Evolutionary conservation across 768 basidiomycete genomes (phyloP), one percentile per base, ranked within the genome.

Genomic region (Lentinula detonsa): DNA sequence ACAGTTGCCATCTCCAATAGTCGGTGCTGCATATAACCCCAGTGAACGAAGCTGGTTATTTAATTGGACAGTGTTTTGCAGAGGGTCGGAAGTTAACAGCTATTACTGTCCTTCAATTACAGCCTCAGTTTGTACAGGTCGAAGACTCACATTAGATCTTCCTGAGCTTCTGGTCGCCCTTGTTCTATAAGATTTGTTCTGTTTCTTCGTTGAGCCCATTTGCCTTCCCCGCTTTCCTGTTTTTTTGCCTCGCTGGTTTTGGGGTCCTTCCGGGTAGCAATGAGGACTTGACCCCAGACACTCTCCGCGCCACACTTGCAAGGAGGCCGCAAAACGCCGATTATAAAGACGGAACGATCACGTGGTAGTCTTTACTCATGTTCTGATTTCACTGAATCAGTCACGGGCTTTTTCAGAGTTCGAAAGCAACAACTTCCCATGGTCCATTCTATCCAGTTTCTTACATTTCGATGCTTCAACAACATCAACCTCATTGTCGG

Each of bases 1-100:
- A 73, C 94, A 97, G 75, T 95, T 96, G 51, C 95, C 94, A 72
- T 96, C 91, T 55, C 92, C 93, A 46, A 92, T 73, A 16, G 91
- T 95, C 64, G 85, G 79, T 3, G 91, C 90, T n/a, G 93, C 88
- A 71, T 95, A 95, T 8, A 95, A 78, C 2, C 93, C 92, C 57
- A 93, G 76, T 5, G 85, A 79, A 53, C 85, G 83, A 42, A 96
- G 85, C 74, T 95, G 91, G 58, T 80, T 76, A 5, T 79, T 84
- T 64, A 95, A 85, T 55, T 79, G 81, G 61, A 82, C 81, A 21
- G 84, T 85, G 71, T 84, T 89, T 66, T 84, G 77, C 43, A 78
- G 78, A 57, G 88, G 86, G 75, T 88, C 83, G 43, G 83, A 74
- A 42, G 83, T 74, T 64, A 83, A 78, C 51, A 77, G 69, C 74